These are phyloP conservation scores for Pythium brassicae DNA, from an alignment of 352 stramenopile species.

Conservation along the genomic window DNA sequence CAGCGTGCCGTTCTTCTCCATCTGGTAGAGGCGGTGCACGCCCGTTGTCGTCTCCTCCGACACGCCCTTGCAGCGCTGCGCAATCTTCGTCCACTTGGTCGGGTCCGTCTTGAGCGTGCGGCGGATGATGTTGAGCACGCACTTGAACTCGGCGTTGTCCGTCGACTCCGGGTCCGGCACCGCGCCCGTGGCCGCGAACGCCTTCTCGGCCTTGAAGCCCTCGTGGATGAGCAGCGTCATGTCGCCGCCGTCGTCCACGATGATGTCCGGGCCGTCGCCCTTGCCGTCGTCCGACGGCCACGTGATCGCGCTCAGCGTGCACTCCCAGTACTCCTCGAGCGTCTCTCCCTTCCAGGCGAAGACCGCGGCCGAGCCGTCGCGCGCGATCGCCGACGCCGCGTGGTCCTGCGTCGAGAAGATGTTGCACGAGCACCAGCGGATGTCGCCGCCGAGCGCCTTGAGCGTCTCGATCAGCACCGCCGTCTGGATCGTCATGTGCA, in stretches of 20 bases:
- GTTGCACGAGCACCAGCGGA: slow-evolving; percentile 99
- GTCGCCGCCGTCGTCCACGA: slow-evolving; percentile 98
- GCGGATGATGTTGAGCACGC: slow-evolving; percentile 96
- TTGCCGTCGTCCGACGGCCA: slow-evolving; percentile 97
- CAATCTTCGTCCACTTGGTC: slow-evolving; percentile 97
- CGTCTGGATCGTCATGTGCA: slow-evolving; percentile 99
- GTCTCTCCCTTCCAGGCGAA: slow-evolving; percentile 99
- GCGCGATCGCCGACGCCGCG: slow-evolving; percentile 95
- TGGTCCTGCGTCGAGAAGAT: slow-evolving; percentile 99
- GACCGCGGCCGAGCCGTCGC: slow-evolving; percentile 93
- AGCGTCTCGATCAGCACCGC: slow-evolving; percentile 99
- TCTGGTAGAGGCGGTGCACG: slow-evolving; percentile 98
- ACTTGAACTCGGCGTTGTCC: slow-evolving; percentile 98
- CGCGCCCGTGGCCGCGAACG: slow-evolving; percentile 91
- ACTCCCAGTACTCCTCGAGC: slow-evolving; percentile 99
- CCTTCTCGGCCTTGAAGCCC: slow-evolving; percentile 96
- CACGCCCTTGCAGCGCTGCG: slow-evolving; percentile 93
- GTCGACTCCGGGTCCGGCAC: slow-evolving; percentile 93
- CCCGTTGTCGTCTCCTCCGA: slow-evolving; percentile 99
- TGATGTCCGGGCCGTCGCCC: slow-evolving; percentile 96
- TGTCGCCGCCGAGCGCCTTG: slow-evolving; percentile 94
- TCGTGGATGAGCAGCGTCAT: slow-evolving; percentile 99
- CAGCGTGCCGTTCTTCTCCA: slow-evolving; percentile 95
- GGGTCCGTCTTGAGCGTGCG: slow-evolving; percentile 93
- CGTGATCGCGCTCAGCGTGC: slow-evolving; percentile 97